Evolutionary conservation across 148 eudicot species (phyloP), one percentile per base, ranked within the genome.

Genomic region (Persicaria maculosa): DNA sequence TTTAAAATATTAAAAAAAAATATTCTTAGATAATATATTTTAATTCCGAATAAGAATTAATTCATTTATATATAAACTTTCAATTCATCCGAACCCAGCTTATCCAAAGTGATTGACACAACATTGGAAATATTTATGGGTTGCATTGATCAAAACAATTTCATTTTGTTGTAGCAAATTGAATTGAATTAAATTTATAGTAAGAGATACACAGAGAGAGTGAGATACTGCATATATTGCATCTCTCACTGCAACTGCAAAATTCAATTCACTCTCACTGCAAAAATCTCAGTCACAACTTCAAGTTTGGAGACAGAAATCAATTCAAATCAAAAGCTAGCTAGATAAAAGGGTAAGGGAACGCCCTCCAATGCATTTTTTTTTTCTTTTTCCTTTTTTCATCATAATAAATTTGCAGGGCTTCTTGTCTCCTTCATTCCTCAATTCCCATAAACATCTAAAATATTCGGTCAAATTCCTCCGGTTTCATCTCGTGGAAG

Each of bases 261-360:
- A 65, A 40, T 65, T 65, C 8, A 65, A 36, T 65, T 19, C 40
- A 31, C 46, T 40, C 68, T 14, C 46, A 65, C 46, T 65, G 69
- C 69, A 65, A 12, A 65, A 65, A 65, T 65, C 69, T 65, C 69
- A 65, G 69, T 65, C 46, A 40, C 69, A 65, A 65, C 69, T 65
- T 65, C 69, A 40, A 65, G 46, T 65, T 65, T 65, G 69, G 69
- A 65, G 45, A 40, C 17, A 40, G 46, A 65, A 61, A 31, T 25
- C 12, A 31, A 31, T 31, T 48, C 15, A 61, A 22, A 61, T 25
- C 44, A 61, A 31, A 40, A 65, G 65, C 40, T 15, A 53, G 57
- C 17, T 53, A 53, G 65, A 59, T 8, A 59, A 40, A 59, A 16
- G 46, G 15, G 15, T 36, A 65, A 0, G 16, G 65, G 69, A 65